Percentiles rank a stretch among this genome's conserved stretches.
Evolutionary conservation across 2,329 filamentous ascomycete genomes (phyloP).

Genomic region (Calonectria hongkongensis): DNA sequence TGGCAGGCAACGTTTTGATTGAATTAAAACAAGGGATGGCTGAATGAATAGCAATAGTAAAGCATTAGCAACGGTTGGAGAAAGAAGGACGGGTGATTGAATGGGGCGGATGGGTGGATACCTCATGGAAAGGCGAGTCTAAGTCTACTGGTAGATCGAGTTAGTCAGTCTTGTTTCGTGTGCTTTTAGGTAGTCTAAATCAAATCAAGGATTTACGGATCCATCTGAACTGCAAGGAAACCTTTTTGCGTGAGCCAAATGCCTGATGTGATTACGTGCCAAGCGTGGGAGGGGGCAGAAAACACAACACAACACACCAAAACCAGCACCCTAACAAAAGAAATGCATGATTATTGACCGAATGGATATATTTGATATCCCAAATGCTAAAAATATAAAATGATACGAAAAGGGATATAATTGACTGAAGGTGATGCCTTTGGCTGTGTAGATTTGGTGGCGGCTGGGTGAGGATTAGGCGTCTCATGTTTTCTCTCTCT

Average conservation of each 20-base stretch:
- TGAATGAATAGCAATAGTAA: slow-evolving; percentile 37
- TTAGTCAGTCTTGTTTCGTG: slow-evolving; percentile 31
- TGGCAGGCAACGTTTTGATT: slow-evolving; percentile 42
- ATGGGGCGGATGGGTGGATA: slow-evolving; percentile 35
- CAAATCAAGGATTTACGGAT: slow-evolving; percentile 36
- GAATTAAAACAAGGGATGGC: slow-evolving; percentile 30
- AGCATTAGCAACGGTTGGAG: slow-evolving; percentile 43
- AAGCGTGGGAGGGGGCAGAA: no score
- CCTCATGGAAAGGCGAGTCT: slow-evolving; percentile 27
- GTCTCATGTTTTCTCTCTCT: no score
- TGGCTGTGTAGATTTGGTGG: no score
- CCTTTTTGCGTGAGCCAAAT: slow-evolving; percentile 43
- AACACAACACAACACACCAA: no score
- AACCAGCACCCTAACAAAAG: no score
- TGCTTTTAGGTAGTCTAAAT: slow-evolving; percentile 38
- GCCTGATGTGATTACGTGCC: slow-evolving; percentile 52
- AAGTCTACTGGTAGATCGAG: slow-evolving; percentile 31
- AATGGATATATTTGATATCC: no score
- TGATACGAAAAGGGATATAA: no score
- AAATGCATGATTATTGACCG: no score
- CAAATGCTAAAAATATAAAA: no score
- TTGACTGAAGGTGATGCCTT: no score
- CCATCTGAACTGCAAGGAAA: slow-evolving; percentile 35
- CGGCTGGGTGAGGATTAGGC: no score
- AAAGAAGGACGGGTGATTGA: slow-evolving; percentile 35